These are phyloP conservation scores for Rubus idaeus DNA, from an alignment of 306 rosid genomes.

Conservation along the genomic window DNA sequence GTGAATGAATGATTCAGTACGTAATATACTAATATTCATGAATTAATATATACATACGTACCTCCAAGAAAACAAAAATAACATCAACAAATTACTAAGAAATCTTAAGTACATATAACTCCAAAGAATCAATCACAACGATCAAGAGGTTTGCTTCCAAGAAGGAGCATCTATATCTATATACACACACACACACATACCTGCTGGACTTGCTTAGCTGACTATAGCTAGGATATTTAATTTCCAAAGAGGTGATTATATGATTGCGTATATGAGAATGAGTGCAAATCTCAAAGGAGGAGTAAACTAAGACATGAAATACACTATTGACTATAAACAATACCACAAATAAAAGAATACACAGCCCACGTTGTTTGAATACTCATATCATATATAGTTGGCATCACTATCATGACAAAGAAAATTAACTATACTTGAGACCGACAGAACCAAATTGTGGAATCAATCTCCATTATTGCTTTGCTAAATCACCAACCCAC, in stretches of 20 bases:
- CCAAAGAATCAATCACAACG: neutral
- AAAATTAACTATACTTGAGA: neutral
- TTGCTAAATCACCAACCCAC: slow-evolving; percentile 2
- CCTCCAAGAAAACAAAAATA: no score
- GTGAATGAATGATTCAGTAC: no score
- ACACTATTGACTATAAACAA: neutral
- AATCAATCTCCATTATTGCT: neutral
- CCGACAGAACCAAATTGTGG: neutral
- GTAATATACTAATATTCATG: no score
- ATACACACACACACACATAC: no score
- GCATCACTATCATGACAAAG: neutral
- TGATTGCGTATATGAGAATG: neutral
- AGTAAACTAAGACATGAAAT: neutral
- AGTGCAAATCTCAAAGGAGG: neutral
- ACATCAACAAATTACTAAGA: no score
- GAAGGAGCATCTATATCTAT: neutral
- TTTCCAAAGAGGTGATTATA: neutral
- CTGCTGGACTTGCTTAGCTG: neutral
- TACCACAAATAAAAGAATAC: neutral
- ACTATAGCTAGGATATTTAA: neutral
- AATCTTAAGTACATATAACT: no score
- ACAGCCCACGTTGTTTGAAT: neutral
- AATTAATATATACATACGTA: no score
- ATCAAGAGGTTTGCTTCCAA: neutral
- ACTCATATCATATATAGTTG: neutral